Evolutionary conservation across 1,284 basidiomycete genomes (phyloP), one percentile per base, ranked within the genome.

Genomic region (Calocybe gambosa): DNA sequence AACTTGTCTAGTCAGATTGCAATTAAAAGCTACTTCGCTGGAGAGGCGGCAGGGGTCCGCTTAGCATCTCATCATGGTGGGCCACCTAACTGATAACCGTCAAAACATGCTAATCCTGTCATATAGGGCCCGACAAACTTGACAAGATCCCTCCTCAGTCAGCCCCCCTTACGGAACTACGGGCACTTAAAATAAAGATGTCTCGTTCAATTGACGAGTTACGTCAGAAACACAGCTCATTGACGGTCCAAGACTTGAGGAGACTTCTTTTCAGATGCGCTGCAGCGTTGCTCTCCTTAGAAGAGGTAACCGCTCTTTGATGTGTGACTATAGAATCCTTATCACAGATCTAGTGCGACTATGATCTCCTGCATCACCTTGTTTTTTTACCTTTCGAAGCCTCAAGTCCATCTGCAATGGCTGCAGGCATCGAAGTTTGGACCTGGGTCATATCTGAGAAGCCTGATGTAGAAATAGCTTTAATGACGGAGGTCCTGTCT

Each of bases 381-480:
- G 93, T 99, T 6, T 77, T 78, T 20, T 67, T 99, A 13, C 96
- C 96, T 0, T 89, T 98, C 57, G 85, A 87, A 46, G 83, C 91
- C 2, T 93, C 93, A 55, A 93, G 90, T 0, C 92, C 93, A 0
- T 74, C 88, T 3, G 81, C 93, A 0, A 80, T 98, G 49, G 78
- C 87, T 7, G 81, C 89, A 1, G 94, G 92, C 0, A 86, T 93
- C 42, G 93, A 97, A 62, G 87, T 91, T 3, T 99, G 96, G 96
- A 92, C 89, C 1, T 98, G 94, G 95, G 74, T 98, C 0, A 89
- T 98, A 41, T 83, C 90, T 13, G 89, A 94, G 60, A 82, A 90
- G 46, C 86, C 91, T 0, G 78, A 82, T 46, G 73, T 88, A 8
- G 78, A 81, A 57, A 63, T 84, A 66, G 77, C 76, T 5, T 66